A percentile compares a stretch with the other conserved stretches of the same genome.
Evolutionary conservation across 2,329 filamentous ascomycete genomes (phyloP).

Genomic region (Gnomoniopsis smithogilvyi): DNA sequence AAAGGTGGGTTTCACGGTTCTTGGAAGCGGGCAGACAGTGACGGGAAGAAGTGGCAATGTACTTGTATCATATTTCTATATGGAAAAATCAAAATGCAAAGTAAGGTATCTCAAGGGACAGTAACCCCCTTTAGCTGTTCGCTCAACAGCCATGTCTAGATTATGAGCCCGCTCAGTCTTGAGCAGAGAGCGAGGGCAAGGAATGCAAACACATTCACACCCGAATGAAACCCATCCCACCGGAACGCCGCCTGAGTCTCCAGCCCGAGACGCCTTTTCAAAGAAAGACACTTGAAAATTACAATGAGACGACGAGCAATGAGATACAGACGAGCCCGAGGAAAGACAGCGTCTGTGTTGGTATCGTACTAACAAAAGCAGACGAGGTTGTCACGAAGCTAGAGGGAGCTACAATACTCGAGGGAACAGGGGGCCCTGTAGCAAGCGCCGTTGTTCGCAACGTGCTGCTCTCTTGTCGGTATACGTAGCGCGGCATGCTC

Average conservation of each 20-base stretch:
- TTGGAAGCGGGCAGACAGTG: neutral
- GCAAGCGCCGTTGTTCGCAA: neutral
- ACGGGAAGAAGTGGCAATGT: neutral
- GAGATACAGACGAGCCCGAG: neutral
- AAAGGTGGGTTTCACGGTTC: too few species aligned
- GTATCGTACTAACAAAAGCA: neutral
- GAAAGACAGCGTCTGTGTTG: neutral
- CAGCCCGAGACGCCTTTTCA: neutral
- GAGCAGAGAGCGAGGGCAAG: neutral
- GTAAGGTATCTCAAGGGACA: neutral
- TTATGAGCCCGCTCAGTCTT: neutral
- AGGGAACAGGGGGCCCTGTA: neutral
- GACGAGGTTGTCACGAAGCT: neutral
- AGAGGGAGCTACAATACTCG: neutral
- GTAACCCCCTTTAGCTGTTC: neutral
- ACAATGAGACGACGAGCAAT: conserved; percentile 1
- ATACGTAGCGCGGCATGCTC: neutral
- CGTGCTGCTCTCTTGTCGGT: neutral
- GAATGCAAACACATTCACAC: neutral
- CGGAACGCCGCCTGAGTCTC: neutral
- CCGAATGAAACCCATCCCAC: neutral
- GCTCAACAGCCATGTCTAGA: neutral
- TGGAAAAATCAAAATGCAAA: neutral
- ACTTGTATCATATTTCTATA: neutral
- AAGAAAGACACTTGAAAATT: neutral